Evolutionary conservation across 1,284 basidiomycete genomes (phyloP).

Genomic region (Amylostereum areolatum): DNA sequence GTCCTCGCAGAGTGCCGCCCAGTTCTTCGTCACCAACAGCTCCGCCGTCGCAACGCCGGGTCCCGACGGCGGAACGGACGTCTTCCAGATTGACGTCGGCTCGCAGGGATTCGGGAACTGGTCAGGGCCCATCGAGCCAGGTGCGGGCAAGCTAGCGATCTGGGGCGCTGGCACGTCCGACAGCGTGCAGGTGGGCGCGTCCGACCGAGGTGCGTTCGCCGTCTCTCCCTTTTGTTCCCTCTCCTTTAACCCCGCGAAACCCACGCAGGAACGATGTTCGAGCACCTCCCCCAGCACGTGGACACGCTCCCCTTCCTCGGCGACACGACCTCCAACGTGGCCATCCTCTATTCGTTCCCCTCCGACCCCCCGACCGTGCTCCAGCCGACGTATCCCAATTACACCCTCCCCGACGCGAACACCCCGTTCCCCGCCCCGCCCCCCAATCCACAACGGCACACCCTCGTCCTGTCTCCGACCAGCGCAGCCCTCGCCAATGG

Average conservation of each 20-base stretch:
- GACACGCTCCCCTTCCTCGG: slow-evolving; percentile 52
- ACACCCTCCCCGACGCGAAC: slow-evolving; percentile 64
- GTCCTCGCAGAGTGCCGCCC: slow-evolving; percentile 23
- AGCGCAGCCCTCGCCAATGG: slow-evolving; percentile 33
- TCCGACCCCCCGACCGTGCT: slow-evolving; percentile 30
- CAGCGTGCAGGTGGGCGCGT: slow-evolving; percentile 54
- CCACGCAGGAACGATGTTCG: slow-evolving; percentile 42
- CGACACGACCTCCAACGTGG: slow-evolving; percentile 72
- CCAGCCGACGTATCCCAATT: slow-evolving; percentile 71
- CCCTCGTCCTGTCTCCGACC: slow-evolving; percentile 49
- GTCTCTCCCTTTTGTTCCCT: background rate
- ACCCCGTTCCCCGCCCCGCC: slow-evolving; percentile 35
- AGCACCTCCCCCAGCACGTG: slow-evolving; percentile 23
- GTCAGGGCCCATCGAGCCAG: slow-evolving; percentile 35
- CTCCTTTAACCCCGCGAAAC: background rate
- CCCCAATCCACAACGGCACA: slow-evolving; percentile 36
- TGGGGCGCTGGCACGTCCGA: slow-evolving; percentile 29
- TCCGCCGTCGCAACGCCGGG: slow-evolving; percentile 34
- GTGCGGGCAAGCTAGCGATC: slow-evolving; percentile 41
- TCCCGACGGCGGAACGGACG: slow-evolving; percentile 33
- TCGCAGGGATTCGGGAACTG: slow-evolving; percentile 53
- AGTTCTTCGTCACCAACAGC: slow-evolving; percentile 55
- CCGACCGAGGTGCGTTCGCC: slow-evolving; percentile 39
- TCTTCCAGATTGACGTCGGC: slow-evolving; percentile 43
- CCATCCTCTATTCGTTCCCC: slow-evolving; percentile 70